Evolutionary conservation across 495 filamentous ascomycete species (phyloP), one percentile per base, ranked within the genome.

Genomic region (Annulohypoxylon bovei): DNA sequence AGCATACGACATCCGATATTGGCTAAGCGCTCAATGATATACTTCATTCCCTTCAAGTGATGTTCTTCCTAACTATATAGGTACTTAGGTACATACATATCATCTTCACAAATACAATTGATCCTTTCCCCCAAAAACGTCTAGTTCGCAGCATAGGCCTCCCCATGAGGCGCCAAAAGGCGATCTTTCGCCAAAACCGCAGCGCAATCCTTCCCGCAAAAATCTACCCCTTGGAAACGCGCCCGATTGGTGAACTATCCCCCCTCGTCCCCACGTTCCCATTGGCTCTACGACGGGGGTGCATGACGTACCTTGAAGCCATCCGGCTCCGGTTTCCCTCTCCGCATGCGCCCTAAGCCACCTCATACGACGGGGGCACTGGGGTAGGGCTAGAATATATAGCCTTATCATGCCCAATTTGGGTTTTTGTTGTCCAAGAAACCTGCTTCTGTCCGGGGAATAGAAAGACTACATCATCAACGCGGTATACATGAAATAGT

Each of bases 221-320:
- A 44, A 60, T 44, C 63, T 49, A 9, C 5, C 42, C 32, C 22
- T 23, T 40, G 55, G 54, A 59, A 33, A 6, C 30, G 4, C 35
- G 35, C 27, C 47, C 28, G 56, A 67, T 67, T 67, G 55, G 64
- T 12, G 27, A 53, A 32, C 30, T 49, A 33, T 4, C 2, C 12
- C 35, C 53, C 49, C 33, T 22, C 18, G n/a, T 37, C 30, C 3
- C 28, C 22, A 27, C 16, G 20, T 40, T 58, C 37, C 52, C 40
- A 65, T 65, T 65, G 53, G 62, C 40, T 50, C n/a, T n/a, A n/a
- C n/a, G n/a, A n/a, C n/a, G n/a, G n/a, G n/a, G n/a, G n/a, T n/a
- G 32, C 11, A 39, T 65, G 7, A 22, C 33, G 22, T 50, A 50
- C 62, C 32, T 33, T 18, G 18, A 30, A 44, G 4, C 28, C 20